Evolutionary conservation across 2,329 filamentous ascomycete species (phyloP).

Genomic region (Lithohypha guttulata): DNA sequence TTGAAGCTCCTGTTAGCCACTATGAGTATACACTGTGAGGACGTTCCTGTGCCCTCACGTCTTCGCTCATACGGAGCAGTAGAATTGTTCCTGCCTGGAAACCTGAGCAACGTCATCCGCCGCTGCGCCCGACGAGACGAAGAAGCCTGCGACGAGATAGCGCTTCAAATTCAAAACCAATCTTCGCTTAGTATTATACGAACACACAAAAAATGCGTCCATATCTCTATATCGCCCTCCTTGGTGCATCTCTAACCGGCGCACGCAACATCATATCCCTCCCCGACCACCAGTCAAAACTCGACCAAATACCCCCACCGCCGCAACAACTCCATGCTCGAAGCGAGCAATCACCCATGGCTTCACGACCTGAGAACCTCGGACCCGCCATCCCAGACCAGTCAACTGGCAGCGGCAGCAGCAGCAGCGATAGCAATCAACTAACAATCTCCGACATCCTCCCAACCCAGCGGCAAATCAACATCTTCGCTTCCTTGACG

Average conservation of each 20-base stretch:
- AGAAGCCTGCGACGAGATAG: too few relatives aligned
- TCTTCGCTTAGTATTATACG: too few relatives aligned
- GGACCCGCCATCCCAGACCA: slow-evolving; percentile 10
- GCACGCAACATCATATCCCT: not conserved
- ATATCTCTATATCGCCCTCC: not conserved
- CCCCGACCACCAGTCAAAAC: not conserved
- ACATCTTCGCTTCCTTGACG: slow-evolving; percentile 72
- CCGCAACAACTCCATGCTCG: not conserved
- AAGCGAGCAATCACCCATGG: not conserved
- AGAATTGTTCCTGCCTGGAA: too few relatives aligned
- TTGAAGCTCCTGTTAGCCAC: too few relatives aligned
- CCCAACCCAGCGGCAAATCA: slow-evolving; percentile 64
- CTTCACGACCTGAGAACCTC: slow-evolving; percentile 9
- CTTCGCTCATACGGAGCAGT: too few relatives aligned
- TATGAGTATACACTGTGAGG: too few relatives aligned
- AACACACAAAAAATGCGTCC: too few relatives aligned
- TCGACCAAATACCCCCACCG: not conserved
- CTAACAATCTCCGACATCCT: slow-evolving; percentile 78
- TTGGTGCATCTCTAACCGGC: slow-evolving; percentile 1
- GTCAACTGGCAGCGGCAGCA: slow-evolving; percentile 5
- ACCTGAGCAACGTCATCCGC: too few relatives aligned
- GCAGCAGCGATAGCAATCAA: slow-evolving; percentile 13
- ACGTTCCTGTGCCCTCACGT: too few relatives aligned
- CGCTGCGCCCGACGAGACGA: too few relatives aligned
- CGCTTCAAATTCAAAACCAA: too few relatives aligned